A percentile compares a stretch with the other conserved stretches of the same genome.
Evolutionary conservation across 1,284 basidiomycete species (phyloP).

Genomic region (Pterulicium gracile): DNA sequence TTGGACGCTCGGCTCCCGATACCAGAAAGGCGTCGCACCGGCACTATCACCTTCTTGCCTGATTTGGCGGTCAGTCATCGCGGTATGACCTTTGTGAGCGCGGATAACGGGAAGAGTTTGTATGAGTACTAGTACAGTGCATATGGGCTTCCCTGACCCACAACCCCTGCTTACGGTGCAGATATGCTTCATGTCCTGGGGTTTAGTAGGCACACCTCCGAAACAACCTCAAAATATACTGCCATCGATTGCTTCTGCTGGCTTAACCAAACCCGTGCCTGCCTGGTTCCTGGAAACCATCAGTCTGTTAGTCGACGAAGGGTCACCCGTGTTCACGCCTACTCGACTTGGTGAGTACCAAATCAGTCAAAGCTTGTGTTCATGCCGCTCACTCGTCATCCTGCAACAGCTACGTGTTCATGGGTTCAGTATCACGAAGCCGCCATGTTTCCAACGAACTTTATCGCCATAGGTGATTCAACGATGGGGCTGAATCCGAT

Average conservation of each 20-base stretch:
- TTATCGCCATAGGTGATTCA: conserved; percentile 2
- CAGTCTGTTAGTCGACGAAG: background rate
- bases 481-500: background rate
- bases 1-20: background rate
- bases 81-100: background rate
- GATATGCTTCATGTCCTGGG: background rate
- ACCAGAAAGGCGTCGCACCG: background rate
- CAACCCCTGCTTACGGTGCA: background rate
- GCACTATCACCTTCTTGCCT: background rate
- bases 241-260: background rate
- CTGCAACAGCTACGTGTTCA: background rate
- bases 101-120: background rate
- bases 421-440: background rate
- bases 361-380: background rate
- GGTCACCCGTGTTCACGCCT: background rate
- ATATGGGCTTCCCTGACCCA: background rate
- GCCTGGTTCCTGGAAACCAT: background rate
- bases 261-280: background rate
- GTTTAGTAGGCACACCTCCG: background rate
- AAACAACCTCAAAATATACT: background rate
- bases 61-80: background rate
- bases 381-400: background rate
- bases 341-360: background rate
- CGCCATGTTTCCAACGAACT: background rate
- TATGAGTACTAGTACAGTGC: background rate